Evolutionary conservation across 305 asterid genomes (phyloP).

Genomic region (Rubia peregrina): DNA sequence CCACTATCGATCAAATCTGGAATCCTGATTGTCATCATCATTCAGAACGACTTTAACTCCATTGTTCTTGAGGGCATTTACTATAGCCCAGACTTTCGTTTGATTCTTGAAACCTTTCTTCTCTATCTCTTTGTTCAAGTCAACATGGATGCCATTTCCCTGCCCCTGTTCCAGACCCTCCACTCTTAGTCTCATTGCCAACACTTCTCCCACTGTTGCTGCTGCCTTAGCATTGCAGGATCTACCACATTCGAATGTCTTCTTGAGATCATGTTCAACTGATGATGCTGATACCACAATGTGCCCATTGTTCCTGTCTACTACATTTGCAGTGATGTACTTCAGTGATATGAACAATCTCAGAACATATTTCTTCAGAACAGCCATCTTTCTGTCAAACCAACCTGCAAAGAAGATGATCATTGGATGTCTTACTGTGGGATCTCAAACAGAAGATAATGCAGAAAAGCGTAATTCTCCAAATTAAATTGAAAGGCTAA

Average conservation of each 20-base stretch:
- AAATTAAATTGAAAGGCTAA: background rate
- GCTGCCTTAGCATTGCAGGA: slow-evolving; percentile 94
- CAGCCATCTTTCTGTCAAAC: slow-evolving; percentile 34
- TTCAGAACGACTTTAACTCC: slow-evolving; percentile 62
- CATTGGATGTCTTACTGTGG: background rate
- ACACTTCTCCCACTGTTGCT: slow-evolving; percentile 73
- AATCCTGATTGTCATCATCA: slow-evolving; percentile 28
- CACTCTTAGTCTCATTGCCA: slow-evolving; percentile 81
- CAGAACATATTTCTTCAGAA: slow-evolving; percentile 67
- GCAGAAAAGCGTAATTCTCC: background rate
- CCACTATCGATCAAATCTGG: slow-evolving; percentile 2
- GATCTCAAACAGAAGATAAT: background rate
- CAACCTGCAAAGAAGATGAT: background rate
- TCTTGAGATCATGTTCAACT: slow-evolving; percentile 65
- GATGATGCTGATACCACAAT: slow-evolving; percentile 78
- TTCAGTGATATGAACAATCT: slow-evolving; percentile 72
- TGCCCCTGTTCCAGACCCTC: slow-evolving; percentile 86
- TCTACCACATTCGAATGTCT: slow-evolving; percentile 67
- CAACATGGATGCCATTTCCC: slow-evolving; percentile 66
- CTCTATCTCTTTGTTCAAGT: slow-evolving; percentile 67
- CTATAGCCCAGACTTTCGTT: slow-evolving; percentile 71
- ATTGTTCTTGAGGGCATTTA: slow-evolving; percentile 54
- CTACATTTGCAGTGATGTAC: slow-evolving; percentile 78
- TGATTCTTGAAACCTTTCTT: slow-evolving; percentile 67
- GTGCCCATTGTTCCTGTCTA: slow-evolving; percentile 64